Evolutionary conservation across 331 rosid species (phyloP).

Genomic region (Cydonia oblonga): DNA sequence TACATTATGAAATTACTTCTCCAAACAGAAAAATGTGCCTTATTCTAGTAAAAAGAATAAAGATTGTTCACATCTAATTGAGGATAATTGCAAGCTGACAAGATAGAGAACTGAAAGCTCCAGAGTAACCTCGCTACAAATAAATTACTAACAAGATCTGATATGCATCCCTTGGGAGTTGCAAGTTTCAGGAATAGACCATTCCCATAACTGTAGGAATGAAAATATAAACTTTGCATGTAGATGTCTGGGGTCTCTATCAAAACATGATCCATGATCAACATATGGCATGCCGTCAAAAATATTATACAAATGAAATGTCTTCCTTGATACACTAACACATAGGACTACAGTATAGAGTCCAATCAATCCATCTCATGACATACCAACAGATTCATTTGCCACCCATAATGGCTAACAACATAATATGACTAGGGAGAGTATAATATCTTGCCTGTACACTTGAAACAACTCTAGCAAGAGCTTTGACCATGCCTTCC

Average conservation of each 20-base stretch:
- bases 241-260: not conserved
- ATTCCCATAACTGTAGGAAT: not conserved
- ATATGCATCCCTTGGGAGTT: not conserved
- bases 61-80: not conserved
- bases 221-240: not conserved
- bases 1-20: not conserved
- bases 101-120: not conserved
- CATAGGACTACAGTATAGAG: not conserved
- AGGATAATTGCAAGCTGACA: not conserved
- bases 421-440: not conserved
- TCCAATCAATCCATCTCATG: not conserved
- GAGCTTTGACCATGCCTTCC: slow-evolving; percentile 93
- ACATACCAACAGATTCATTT: not conserved
- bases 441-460: slow-evolving; percentile 54
- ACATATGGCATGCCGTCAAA: not conserved
- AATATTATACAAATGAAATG: not conserved
- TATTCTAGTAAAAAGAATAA: not conserved
- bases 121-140: not conserved
- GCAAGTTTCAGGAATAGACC: not conserved
- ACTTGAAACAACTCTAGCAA: slow-evolving; percentile 82
- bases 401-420: not conserved
- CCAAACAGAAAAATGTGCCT: not conserved
- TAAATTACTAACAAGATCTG: not conserved
- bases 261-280: not conserved
- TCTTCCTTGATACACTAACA: not conserved